Percentiles rank a stretch among this genome's conserved stretches.
Conservation (phyloP, 2,329 filamentous ascomycete species). For the Nothomitra cinnamomea region DNA sequence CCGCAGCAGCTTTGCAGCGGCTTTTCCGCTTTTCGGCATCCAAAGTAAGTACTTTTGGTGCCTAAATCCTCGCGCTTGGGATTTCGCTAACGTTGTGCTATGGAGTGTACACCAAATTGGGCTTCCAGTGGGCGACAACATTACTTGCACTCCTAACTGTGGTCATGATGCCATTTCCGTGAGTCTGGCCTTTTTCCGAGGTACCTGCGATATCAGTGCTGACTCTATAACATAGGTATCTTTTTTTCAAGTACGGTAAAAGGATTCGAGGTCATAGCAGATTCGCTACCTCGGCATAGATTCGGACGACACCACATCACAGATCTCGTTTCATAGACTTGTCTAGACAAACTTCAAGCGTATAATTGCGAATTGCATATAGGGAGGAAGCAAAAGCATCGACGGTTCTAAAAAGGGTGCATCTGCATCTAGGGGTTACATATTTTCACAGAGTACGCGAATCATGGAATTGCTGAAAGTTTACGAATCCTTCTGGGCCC, state of each 20-base stretch:
- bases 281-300: conserved; percentile 20
- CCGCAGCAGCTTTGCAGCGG: conserved; percentile 29
- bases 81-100: background rate
- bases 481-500: no score
- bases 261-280: conserved; percentile 28
- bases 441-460: no score
- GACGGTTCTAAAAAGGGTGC: no score
- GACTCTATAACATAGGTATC: conserved; percentile 19
- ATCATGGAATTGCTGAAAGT: no score
- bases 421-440: no score
- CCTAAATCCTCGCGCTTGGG: background rate
- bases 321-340: background rate
- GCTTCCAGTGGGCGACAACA: conserved; percentile 32
- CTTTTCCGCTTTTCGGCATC: conserved; percentile 22
- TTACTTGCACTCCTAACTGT: conserved; percentile 31
- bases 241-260: conserved; percentile 33
- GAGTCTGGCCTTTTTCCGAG: conserved; percentile 11
- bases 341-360: background rate
- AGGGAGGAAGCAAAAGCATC: no score
- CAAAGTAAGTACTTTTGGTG: conserved; percentile 25
- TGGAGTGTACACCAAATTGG: conserved; percentile 23
- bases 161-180: conserved; percentile 27
- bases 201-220: conserved; percentile 15
- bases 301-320: background rate
- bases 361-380: background rate